Evolutionary conservation across 805 yeast species (phyloP).

Genomic region (Schizosaccharomyces pombe): DNA sequence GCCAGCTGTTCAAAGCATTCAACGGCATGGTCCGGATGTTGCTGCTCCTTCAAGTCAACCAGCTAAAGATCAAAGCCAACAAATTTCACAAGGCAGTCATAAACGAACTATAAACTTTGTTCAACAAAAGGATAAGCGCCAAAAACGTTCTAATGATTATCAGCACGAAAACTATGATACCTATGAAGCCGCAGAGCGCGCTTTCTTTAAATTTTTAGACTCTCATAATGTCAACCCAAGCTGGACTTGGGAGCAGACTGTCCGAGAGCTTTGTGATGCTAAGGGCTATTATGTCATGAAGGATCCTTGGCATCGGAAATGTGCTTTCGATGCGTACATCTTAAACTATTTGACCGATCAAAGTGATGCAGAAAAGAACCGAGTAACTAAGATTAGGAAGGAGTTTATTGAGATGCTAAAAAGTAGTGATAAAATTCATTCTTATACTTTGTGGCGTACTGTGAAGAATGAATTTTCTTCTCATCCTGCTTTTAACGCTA

Average conservation of each 20-base stretch:
- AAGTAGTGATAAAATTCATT: conserved; percentile 6
- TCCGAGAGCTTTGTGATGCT: conserved; percentile 32
- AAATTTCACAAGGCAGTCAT: neutral
- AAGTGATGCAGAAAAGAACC: conserved; percentile 23
- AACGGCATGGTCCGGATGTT: neutral
- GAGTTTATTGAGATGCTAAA: conserved; percentile 22
- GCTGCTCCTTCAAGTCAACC: neutral
- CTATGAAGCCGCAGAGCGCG: conserved; percentile 19
- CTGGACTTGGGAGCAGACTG: conserved; percentile 51
- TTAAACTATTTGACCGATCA: conserved; percentile 10
- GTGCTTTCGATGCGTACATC: conserved; percentile 41
- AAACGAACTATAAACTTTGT: neutral
- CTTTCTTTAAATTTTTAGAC: conserved; percentile 30
- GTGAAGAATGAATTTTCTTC: neutral
- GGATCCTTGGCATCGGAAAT: conserved; percentile 37
- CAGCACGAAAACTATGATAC: neutral
- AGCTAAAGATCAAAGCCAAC: neutral
- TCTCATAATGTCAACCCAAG: conserved; percentile 39
- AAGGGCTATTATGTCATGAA: conserved; percentile 44
- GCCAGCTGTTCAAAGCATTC: no score
- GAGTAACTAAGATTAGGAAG: conserved; percentile 29
- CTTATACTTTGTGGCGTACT: conserved; percentile 10
- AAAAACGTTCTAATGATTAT: neutral
- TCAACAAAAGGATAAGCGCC: neutral
- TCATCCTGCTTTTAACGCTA: conserved; percentile 3